These are phyloP conservation scores for Aspergillus ostianus DNA, from an alignment of 495 filamentous ascomycete genomes.

Conservation along the genomic window DNA sequence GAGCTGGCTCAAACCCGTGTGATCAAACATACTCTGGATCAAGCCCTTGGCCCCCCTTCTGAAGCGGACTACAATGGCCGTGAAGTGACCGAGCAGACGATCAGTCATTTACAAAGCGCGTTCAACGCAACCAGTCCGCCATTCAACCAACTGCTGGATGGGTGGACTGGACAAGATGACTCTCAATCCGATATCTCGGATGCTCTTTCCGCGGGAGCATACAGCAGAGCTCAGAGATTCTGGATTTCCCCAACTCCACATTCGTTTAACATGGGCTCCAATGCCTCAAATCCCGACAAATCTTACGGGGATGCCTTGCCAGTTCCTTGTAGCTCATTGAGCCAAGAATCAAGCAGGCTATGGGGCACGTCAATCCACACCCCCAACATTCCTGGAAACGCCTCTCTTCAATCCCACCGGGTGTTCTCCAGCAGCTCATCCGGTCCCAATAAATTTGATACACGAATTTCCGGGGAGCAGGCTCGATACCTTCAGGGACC, in stretches of 20 bases:
- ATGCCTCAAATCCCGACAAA: conserved; percentile 30
- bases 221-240: conserved; percentile 59
- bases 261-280: conserved; percentile 24
- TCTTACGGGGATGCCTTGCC: conserved; percentile 26
- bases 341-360: conserved; percentile 32
- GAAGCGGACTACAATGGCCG: conserved; percentile 51
- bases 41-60: conserved; percentile 63
- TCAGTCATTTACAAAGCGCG: conserved; percentile 51
- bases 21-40: conserved; percentile 72
- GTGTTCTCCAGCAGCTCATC: conserved; percentile 41
- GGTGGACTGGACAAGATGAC: conserved; percentile 68
- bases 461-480: conserved; percentile 31
- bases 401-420: conserved; percentile 34
- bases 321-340: conserved; percentile 21
- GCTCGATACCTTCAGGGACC: conserved; percentile 32
- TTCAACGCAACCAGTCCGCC: conserved; percentile 53
- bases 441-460: conserved; percentile 31
- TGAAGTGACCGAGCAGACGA: conserved; percentile 53
- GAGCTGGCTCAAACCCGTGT: conserved; percentile 78
- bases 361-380: conserved; percentile 28
- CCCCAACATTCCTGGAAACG: conserved; percentile 19
- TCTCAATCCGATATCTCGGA: conserved; percentile 63
- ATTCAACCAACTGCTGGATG: conserved; percentile 52
- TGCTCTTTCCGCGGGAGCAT: conserved; percentile 55
- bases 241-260: conserved; percentile 52